phyloP scores from a whole-genome alignment of 2,329 filamentous ascomycete genomes.

The Chaetomiaceae sp. region DNA sequence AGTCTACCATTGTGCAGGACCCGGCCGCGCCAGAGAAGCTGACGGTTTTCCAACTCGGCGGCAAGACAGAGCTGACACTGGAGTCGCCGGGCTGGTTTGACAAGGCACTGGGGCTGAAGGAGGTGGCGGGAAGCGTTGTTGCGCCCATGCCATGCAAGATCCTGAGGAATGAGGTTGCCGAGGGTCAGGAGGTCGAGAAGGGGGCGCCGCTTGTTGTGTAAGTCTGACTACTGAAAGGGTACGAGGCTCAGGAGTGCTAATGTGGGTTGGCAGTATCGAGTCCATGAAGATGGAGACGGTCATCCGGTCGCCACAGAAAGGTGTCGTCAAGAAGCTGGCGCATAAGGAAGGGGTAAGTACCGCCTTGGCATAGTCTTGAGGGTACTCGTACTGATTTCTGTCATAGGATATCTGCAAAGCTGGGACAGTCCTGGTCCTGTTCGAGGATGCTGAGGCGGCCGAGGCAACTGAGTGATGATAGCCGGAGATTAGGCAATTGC shows the following conservation, averaged over 20 bases:
- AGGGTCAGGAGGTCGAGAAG: constrained; percentile 78
- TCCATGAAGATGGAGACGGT: constrained; percentile 91
- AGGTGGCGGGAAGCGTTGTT: constrained; percentile 74
- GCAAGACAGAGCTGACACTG: constrained; percentile 56
- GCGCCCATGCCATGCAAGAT: constrained; percentile 99
- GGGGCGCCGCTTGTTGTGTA: constrained; percentile 81
- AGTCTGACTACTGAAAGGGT: constrained; percentile 37
- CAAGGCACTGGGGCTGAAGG: constrained; percentile 79
- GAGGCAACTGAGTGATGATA: background rate
- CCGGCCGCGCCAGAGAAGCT: constrained; percentile 51
- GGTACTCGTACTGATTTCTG: too few relatives aligned
- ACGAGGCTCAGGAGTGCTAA: constrained; percentile 25
- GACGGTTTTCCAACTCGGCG: constrained; percentile 70
- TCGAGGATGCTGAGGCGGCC: constrained; percentile 49
- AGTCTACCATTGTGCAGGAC: constrained; percentile 69
- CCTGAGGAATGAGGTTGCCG: constrained; percentile 78
- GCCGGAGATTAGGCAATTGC: too few relatives aligned
- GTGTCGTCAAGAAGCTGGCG: constrained; percentile 66
- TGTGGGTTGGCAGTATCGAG: constrained; percentile 54
- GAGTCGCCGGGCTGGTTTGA: constrained; percentile 72
- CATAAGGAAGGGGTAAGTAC: constrained; percentile 67
- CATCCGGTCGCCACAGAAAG: constrained; percentile 70
- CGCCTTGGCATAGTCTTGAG: too few relatives aligned
- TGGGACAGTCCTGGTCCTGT: constrained; percentile 68
- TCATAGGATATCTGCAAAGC: constrained; percentile 72